Evolutionary conservation across 2,329 filamentous ascomycete species (phyloP), one percentile per base, ranked within the genome.

Genomic region (Cercospora brassicicola): DNA sequence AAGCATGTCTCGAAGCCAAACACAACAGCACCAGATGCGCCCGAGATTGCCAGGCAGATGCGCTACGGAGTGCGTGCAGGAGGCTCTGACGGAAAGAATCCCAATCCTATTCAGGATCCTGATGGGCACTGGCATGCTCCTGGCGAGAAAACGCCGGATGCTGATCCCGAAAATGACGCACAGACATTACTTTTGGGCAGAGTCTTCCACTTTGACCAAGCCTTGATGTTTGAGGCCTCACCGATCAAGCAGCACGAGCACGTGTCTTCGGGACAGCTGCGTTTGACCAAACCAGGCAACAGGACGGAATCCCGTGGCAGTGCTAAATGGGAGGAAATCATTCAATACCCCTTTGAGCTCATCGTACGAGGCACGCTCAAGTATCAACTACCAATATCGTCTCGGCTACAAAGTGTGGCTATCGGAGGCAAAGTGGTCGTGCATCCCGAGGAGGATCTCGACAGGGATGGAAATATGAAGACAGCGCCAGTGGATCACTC

Each of bases 131-230:
- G 73, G 73, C 72, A 72, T 62, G 60, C 68, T 31, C 74, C 72
- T 30, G 73, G 72, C 67, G 71, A 72, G 30, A 63, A 68, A n/a
- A 84, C 87, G n/a, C 86, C 88, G 7, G 56, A 60, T n/a, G 64
- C 65, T 31, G 71, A 90, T 71, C 81, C 83, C 2, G 87, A 90
- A 64, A 81, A 82, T 18, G 86, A 88, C 69, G 80, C 91, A 7
- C 92, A 93, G 57, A 97, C 94, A 66, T 93, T 98, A 87, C 86
- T 96, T 36, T 88, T 99, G n/a, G 95, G 95, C 31, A 91, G 91
- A 39, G 92, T 98, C 42, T 89, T 90, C 69, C 86, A 89, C 70
- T 95, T 98, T 74, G 93, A 97, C 78, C 96, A 92, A 64, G 90
- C 93, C 0, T 83, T 99, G 39, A 90, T 88, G 4, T 98, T 98